phyloP scores from a whole-genome alignment of 2,329 filamentous ascomycete species.

The Elsinoe necatrix region DNA sequence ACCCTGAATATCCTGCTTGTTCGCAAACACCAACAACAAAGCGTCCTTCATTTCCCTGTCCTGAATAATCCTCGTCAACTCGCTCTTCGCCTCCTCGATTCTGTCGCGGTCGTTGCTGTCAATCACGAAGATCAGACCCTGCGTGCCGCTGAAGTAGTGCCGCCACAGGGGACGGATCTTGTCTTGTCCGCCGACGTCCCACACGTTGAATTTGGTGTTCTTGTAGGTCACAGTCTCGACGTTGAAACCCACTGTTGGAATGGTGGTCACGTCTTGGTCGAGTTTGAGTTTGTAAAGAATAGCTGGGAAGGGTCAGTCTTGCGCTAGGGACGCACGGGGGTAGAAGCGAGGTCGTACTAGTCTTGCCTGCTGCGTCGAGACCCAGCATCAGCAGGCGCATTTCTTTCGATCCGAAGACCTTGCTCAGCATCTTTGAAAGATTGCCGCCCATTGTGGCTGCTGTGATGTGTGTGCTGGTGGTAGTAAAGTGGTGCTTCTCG shows the following conservation, averaged over 20 bases:
- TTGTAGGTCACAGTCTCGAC: constrained; percentile 98
- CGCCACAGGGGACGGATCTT: constrained; percentile 98
- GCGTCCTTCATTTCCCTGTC: constrained; percentile 98
- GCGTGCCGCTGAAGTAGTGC: constrained; percentile 93
- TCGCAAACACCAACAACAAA: constrained; percentile 93
- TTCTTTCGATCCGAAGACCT: constrained; percentile 98
- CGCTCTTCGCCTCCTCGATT: constrained; percentile 92
- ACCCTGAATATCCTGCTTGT: constrained; percentile 94
- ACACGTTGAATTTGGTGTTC: constrained; percentile 99
- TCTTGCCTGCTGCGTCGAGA: constrained; percentile 95
- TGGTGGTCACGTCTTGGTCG: constrained; percentile 97
- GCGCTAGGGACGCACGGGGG: background rate
- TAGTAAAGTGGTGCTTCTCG: background rate
- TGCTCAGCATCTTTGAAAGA: constrained; percentile 92
- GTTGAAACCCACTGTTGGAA: constrained; percentile 99
- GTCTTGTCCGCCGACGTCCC: constrained; percentile 98
- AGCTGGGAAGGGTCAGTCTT: constrained; percentile 34
- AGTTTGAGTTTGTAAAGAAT: constrained; percentile 99
- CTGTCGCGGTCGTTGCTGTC: constrained; percentile 98
- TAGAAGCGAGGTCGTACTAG: constrained; percentile 47
- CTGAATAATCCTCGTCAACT: constrained; percentile 96
- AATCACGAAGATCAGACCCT: constrained; percentile 99
- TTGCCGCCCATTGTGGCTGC: constrained; percentile 70
- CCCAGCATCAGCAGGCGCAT: constrained; percentile 98
- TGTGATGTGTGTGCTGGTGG: background rate